Percentiles rank a stretch among this genome's conserved stretches.
These are phyloP conservation scores for Liriodendron chinense DNA, from an alignment of 164 flowering plant genomes.

Conservation along the genomic window DNA sequence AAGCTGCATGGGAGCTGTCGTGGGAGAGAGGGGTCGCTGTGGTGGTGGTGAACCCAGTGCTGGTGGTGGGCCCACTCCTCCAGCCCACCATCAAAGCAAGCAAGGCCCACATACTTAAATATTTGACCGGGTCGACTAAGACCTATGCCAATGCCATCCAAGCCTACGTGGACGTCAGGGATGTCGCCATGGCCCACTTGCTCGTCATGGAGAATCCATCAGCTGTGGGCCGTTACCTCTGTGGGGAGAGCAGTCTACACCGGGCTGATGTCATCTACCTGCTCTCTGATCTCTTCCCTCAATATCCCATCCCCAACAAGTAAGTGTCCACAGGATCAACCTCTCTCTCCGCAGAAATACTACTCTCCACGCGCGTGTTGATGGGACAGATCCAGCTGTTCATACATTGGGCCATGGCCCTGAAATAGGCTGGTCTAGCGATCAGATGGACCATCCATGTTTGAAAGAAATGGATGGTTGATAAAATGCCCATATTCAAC, in stretches of 20 bases:
- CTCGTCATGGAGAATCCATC: slow-evolving; percentile 67
- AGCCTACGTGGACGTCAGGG: slow-evolving; percentile 78
- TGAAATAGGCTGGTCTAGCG: too few relatives aligned
- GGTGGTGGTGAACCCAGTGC: slow-evolving; percentile 74
- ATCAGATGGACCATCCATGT: too few relatives aligned
- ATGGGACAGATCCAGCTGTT: too few relatives aligned
- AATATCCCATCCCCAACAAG: slow-evolving; percentile 87
- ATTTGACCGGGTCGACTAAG: slow-evolving; percentile 82
- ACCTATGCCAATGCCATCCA: slow-evolving; percentile 83
- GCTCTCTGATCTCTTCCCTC: slow-evolving; percentile 72
- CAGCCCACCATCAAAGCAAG: slow-evolving; percentile 77
- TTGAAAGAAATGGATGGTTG: too few relatives aligned
- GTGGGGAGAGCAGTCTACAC: slow-evolving; percentile 84
- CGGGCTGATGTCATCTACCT: slow-evolving; percentile 86
- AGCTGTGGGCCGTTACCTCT: slow-evolving; percentile 78
- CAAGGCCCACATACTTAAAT: slow-evolving; percentile 74
- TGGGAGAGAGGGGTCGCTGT: slow-evolving; percentile 74
- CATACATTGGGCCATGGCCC: too few relatives aligned
- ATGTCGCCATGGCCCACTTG: slow-evolving; percentile 80
- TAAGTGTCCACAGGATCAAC: slow-evolving; percentile 26
- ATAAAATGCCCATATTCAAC: too few relatives aligned
- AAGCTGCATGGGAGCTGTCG: slow-evolving; percentile 73
- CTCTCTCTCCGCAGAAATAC: too few relatives aligned
- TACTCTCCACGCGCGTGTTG: too few relatives aligned
- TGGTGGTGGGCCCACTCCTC: slow-evolving; percentile 81